A percentile compares a stretch with the other conserved stretches of the same genome.
Conservation (phyloP, 345 rosid species). For the Hypericum perforatum region DNA sequence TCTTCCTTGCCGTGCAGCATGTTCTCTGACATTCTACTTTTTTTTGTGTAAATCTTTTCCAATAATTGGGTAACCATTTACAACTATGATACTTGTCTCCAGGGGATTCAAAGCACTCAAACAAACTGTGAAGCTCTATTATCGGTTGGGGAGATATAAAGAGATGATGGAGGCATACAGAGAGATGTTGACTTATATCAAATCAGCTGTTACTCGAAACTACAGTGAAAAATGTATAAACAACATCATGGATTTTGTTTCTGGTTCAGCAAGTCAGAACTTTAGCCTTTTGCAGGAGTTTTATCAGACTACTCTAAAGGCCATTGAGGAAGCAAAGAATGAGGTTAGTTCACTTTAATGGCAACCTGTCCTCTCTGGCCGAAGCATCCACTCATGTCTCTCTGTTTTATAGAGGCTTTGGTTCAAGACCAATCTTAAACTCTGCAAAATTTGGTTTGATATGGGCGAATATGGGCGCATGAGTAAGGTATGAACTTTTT, state of each 20-base stretch:
- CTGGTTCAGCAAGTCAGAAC: slow-evolving; percentile 97
- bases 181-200: slow-evolving; percentile 92
- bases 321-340: slow-evolving; percentile 98
- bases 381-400: slow-evolving; percentile 15
- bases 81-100: slow-evolving; percentile 1
- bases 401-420: slow-evolving; percentile 70
- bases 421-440: slow-evolving; percentile 98
- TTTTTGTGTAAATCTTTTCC: no score
- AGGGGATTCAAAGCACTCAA: slow-evolving; percentile 99
- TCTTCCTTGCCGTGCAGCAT: no score
- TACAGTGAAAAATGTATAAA: slow-evolving; percentile 98
- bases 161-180: slow-evolving; percentile 95
- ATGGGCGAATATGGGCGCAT: slow-evolving; percentile 96
- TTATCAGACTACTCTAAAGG: slow-evolving; percentile 90
- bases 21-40: no score
- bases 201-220: slow-evolving; percentile 92
- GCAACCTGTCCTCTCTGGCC: slow-evolving; percentile 2
- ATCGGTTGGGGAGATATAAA: slow-evolving; percentile 74
- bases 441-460: slow-evolving; percentile 98
- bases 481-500: slow-evolving; percentile 55
- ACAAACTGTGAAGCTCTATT: slow-evolving; percentile 95
- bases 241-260: slow-evolving; percentile 97
- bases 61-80: no score
- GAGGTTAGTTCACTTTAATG: slow-evolving; percentile 38
- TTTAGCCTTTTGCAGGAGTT: slow-evolving; percentile 77